Evolutionary conservation across 768 basidiomycete genomes (phyloP), one percentile per base, ranked within the genome.

Genomic region (Cystobasidiopsis lactophilus): DNA sequence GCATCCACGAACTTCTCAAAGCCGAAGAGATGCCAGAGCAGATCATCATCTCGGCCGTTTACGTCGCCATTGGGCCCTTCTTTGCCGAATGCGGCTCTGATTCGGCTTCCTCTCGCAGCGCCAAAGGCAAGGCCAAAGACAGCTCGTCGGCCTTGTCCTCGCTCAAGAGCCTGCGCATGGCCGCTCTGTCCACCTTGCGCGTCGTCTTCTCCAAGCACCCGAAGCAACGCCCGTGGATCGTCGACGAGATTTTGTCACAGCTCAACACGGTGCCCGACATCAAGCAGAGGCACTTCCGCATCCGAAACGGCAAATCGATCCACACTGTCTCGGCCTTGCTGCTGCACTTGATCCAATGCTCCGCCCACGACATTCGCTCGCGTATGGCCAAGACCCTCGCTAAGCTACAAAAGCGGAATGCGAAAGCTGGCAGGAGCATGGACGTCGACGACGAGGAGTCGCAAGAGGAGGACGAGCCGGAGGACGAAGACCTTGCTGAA

Each of bases 321-420:
- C 78, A 89, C 47, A 93, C 86, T 1, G 81, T 89, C 13, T 89
- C 86, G 2, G 91, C 91, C 0, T 71, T 98, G 5, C 72, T 98
- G 10, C 71, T 98, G 19, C 89, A 96, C 59, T 78, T 98, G n/a
- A 80, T 96, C 1, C 93, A 98, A 63, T 91, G 86, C 0, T 89
- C 85, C 3, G 79, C 85, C 0, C 80, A 85, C 57, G 84, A 85
- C 58, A 77, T 91, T n/a, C 73, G 78, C 0, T 37, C 39, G 0
- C 40, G 55, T 7, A 51, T 66, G 27, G 26, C 31, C 1, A 60
- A 58, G 26, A 40, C 64, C 79, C 79, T 1, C 71, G 71, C 55
- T 72, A 69, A 55, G 73, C 83, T 30, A 16, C 41, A 13, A 23
- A 33, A 49, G 30, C n/a, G n/a, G n/a, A n/a, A n/a, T n/a, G n/a